Evolutionary conservation across 2,329 filamentous ascomycete genomes (phyloP), one percentile per base, ranked within the genome.

Genomic region (Penicillium aurantiogriseum): DNA sequence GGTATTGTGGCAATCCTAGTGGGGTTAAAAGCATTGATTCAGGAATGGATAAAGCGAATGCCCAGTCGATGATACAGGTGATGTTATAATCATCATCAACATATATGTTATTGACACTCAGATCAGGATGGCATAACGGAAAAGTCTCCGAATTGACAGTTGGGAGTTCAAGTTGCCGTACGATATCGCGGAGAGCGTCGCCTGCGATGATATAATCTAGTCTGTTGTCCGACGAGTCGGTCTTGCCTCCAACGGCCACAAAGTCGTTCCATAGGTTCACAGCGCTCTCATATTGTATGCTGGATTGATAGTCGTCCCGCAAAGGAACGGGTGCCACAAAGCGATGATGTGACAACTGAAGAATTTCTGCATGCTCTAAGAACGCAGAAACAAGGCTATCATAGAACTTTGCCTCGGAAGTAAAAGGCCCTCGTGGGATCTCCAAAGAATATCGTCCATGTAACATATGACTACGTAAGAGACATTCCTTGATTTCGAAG

Each of bases 221-320:
- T 44, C 69, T 62, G 46, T 70, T 72, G 4, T 64, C 25, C 2
- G 47, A 27, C 11, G 35, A 21, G 51, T 71, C 55, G 11, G 51
- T 63, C 35, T 70, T 71, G 5, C 42, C 2, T 42, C 63, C 57
- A 29, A 66, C 15, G n/a, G 63, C 21, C 15, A 70, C 55, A 50
- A 68, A 71, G 51, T 70, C 59, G 47, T 63, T 66, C 65, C 53
- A 70, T 44, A 63, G 51, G 40, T 67, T 35, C 4, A 57, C 48
- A 13, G 67, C 65, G 10, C 23, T 54, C 31, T n/a, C 3, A 31
- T 60, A 69, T 50, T 68, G 11, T 27, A 27, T 27, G 1, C 7
- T 27, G 25, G 57, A 59, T 35, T 45, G 13, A 29, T 65, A 65
- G 6, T 62, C 58, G 4, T 51, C 40, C 17, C 25, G 50, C 1